A percentile compares a stretch with the other conserved stretches of the same genome.
Conservation (phyloP, 768 basidiomycete genomes). For the Kwoniella newhampshirensis region DNA sequence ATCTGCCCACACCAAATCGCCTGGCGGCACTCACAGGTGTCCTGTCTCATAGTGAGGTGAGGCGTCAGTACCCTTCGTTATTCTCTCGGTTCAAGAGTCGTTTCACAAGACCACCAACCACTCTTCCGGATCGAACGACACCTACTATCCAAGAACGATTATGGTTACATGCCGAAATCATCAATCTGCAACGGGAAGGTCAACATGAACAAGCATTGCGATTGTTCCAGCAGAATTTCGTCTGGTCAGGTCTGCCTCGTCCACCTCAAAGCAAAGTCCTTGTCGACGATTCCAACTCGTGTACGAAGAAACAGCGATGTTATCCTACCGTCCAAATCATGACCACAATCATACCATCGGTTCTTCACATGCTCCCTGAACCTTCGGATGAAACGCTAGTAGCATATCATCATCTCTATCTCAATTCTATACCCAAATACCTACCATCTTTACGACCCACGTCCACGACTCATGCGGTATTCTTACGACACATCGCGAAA, state of each 20-base stretch:
- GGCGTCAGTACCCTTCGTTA: not conserved
- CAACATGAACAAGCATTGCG: constrained; percentile 13
- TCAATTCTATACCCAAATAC: not conserved
- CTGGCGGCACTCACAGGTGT: constrained; percentile 8
- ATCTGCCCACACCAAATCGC: constrained; percentile 9
- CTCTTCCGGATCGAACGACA: not conserved
- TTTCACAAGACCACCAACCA: constrained; percentile 3
- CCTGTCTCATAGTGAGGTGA: constrained; percentile 4
- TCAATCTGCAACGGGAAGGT: constrained; percentile 14
- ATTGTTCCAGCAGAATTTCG: constrained; percentile 15
- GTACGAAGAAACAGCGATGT: not conserved
- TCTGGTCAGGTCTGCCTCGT: constrained; percentile 24
- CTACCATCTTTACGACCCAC: constrained; percentile 21
- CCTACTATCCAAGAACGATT: constrained; percentile 4
- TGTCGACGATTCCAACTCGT: not conserved
- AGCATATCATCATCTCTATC: constrained; percentile 10
- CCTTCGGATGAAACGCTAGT: constrained; percentile 1
- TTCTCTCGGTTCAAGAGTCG: not conserved
- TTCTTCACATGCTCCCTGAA: constrained; percentile 12
- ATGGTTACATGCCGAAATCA: constrained; percentile 25
- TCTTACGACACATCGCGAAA: constrained; percentile 25
- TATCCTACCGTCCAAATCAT: constrained; percentile 14
- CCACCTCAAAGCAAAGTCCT: not conserved
- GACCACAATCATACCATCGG: constrained; percentile 24
- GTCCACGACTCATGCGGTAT: constrained; percentile 9